These are phyloP conservation scores for Schizochytrium sp. DNA, from an alignment of 108 stramenopile genomes.

Conservation along the genomic window DNA sequence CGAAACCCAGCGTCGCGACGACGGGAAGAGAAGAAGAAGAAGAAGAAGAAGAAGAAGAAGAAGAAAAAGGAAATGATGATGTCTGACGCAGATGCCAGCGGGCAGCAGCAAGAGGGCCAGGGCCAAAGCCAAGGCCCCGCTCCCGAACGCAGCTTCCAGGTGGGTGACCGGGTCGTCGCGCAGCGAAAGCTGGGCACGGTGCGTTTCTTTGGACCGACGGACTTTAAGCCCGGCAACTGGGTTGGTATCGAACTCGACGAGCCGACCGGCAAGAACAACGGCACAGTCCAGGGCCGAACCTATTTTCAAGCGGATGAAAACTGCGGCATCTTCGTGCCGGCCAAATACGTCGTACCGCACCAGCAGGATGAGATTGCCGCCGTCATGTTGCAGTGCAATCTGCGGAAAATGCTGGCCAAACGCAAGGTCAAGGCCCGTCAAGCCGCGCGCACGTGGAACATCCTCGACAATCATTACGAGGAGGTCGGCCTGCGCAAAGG, in stretches of 20 bases:
- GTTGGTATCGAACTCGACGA: constrained; percentile 39
- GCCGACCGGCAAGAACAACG: constrained; percentile 36
- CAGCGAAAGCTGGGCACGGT: not conserved
- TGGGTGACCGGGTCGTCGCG: not conserved
- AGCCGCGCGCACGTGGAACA: constrained; percentile 18
- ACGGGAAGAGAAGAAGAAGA: too few relatives aligned
- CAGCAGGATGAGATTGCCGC: not conserved
- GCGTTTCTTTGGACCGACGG: not conserved
- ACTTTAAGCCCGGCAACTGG: constrained; percentile 17
- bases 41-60: too few relatives aligned
- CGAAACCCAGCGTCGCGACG: too few relatives aligned
- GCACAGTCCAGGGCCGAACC: constrained; percentile 30
- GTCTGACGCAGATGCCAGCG: not conserved
- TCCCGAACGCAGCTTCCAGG: not conserved
- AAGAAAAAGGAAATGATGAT: too few relatives aligned
- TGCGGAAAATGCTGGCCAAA: not conserved
- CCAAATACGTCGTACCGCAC: constrained; percentile 15
- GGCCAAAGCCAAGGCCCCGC: too few relatives aligned
- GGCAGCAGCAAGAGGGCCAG: not conserved
- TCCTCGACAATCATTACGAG: constrained; percentile 18
- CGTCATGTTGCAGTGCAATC: not conserved
- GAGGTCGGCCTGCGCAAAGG: constrained; percentile 11
- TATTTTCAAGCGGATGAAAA: constrained; percentile 33
- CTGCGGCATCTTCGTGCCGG: constrained; percentile 21
- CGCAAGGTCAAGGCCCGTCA: constrained; percentile 3